Evolutionary conservation across 1,284 basidiomycete species (phyloP).

Genomic region (Inonotus obliquus): DNA sequence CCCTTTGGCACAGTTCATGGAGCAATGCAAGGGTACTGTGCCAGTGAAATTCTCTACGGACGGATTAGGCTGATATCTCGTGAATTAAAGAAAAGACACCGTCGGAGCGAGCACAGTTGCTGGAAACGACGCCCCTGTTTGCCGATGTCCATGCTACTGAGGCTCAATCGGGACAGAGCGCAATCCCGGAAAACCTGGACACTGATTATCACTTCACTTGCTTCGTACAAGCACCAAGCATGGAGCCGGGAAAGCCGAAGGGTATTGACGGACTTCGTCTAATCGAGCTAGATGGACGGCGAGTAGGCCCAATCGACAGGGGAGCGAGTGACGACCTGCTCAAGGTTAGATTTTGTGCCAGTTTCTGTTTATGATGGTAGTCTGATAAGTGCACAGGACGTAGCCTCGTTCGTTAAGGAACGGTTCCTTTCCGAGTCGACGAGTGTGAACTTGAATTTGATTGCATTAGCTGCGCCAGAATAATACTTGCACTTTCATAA

Average conservation of each 20-base stretch:
- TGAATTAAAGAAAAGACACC: slow-evolving; percentile 52
- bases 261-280: slow-evolving; percentile 41
- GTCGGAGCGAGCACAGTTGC: slow-evolving; percentile 64
- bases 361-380: not conserved
- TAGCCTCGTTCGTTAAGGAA: slow-evolving; percentile 61
- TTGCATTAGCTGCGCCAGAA: slow-evolving; percentile 14
- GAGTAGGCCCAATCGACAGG: slow-evolving; percentile 74
- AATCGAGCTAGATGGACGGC: slow-evolving; percentile 78
- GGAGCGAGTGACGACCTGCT: slow-evolving; percentile 63
- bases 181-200: slow-evolving; percentile 46
- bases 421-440: slow-evolving; percentile 53
- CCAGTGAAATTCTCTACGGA: not conserved
- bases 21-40: slow-evolving; percentile 49
- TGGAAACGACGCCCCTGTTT: slow-evolving; percentile 75
- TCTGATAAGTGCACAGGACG: slow-evolving; percentile 45
- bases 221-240: slow-evolving; percentile 66
- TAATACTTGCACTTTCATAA: no score
- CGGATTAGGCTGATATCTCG: slow-evolving; percentile 11
- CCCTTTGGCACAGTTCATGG: slow-evolving; percentile 60
- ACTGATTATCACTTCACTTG: slow-evolving; percentile 83
- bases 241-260: slow-evolving; percentile 31
- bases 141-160: slow-evolving; percentile 68
- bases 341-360: slow-evolving; percentile 34
- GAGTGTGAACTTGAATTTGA: slow-evolving; percentile 49
- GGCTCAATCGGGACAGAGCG: slow-evolving; percentile 67